phyloP scores from a whole-genome alignment of 306 rosid species.

The Amphicarpaea edgeworthii region DNA sequence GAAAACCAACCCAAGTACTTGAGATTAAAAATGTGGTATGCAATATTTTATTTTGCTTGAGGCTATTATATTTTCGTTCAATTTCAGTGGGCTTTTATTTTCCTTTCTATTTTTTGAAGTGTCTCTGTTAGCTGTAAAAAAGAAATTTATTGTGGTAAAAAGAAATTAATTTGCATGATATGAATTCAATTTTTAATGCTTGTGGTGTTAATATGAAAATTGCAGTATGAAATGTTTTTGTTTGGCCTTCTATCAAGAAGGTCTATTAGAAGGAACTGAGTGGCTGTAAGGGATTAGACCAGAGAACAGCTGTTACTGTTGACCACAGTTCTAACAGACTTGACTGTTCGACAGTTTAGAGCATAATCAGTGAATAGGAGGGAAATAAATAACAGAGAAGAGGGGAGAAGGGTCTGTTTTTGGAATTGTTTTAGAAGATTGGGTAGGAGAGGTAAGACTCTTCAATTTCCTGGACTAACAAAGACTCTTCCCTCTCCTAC shows the following conservation, averaged over 20 bases:
- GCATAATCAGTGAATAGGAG: not conserved
- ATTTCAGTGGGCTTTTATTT: conserved; percentile 1
- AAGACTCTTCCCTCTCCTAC: too few relatives aligned
- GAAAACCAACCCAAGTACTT: conserved; percentile 72
- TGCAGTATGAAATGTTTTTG: not conserved
- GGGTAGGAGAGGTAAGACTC: not conserved
- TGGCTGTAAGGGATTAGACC: not conserved
- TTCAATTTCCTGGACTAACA: not conserved
- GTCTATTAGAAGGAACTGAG: conserved; percentile 1
- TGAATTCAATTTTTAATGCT: conserved; percentile 20
- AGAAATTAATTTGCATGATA: conserved; percentile 8
- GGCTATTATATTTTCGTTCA: conserved; percentile 14
- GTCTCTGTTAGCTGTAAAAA: conserved; percentile 13
- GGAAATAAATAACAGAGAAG: not conserved
- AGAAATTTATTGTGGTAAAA: not conserved
- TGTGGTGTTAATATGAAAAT: conserved; percentile 9
- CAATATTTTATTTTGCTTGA: not conserved
- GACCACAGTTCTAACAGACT: not conserved
- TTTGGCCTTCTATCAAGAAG: not conserved
- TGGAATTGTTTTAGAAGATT: not conserved
- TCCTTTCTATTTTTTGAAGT: conserved; percentile 14
- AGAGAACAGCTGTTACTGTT: not conserved
- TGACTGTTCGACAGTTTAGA: not conserved
- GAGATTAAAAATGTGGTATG: conserved; percentile 89
- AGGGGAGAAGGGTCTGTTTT: not conserved